Evolutionary conservation across 2,329 filamentous ascomycete species (phyloP).

Genomic region (Xylariaceae sp.): DNA sequence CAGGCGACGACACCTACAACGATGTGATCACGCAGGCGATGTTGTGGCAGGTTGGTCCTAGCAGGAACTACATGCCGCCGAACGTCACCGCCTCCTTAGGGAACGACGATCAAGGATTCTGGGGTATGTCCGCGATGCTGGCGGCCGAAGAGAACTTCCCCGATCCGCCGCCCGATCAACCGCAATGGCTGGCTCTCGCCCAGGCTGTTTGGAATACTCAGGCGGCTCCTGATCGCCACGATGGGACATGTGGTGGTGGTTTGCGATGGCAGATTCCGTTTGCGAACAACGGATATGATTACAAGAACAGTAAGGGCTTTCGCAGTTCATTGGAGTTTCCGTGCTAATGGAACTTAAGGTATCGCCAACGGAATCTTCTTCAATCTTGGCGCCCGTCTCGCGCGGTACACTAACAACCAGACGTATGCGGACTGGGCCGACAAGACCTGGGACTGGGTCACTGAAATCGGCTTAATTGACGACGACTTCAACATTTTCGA

Average conservation of each 20-base stretch:
- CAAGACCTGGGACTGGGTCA: slow-evolving; percentile 52
- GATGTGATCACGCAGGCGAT: slow-evolving; percentile 42
- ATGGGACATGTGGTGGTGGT: slow-evolving; percentile 55
- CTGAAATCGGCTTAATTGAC: slow-evolving; percentile 43
- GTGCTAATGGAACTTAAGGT: slow-evolving; percentile 24
- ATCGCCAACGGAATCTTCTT: slow-evolving; percentile 48
- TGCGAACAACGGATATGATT: slow-evolving; percentile 49
- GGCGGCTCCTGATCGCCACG: slow-evolving; percentile 50
- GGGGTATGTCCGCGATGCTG: slow-evolving; percentile 58
- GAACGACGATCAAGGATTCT: slow-evolving; percentile 58
- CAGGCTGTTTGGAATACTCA: slow-evolving; percentile 62
- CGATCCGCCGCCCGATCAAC: slow-evolving; percentile 44
- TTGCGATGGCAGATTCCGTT: slow-evolving; percentile 64
- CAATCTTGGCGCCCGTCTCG: slow-evolving; percentile 52
- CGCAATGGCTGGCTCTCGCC: slow-evolving; percentile 59
- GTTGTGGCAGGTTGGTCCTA: slow-evolving; percentile 41
- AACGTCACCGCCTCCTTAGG: slow-evolving; percentile 40
- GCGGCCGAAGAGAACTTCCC: slow-evolving; percentile 60
- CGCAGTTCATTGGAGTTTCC: background rate
- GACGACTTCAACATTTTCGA: slow-evolving; percentile 44
- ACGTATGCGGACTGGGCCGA: slow-evolving; percentile 60
- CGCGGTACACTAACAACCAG: slow-evolving; percentile 56
- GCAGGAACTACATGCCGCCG: slow-evolving; percentile 44
- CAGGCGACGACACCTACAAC: slow-evolving; percentile 48
- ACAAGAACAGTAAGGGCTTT: slow-evolving; percentile 32